Evolutionary conservation across 2,329 filamentous ascomycete genomes (phyloP), one percentile per base, ranked within the genome.

Genomic region (Chalaropsis ovoidea): DNA sequence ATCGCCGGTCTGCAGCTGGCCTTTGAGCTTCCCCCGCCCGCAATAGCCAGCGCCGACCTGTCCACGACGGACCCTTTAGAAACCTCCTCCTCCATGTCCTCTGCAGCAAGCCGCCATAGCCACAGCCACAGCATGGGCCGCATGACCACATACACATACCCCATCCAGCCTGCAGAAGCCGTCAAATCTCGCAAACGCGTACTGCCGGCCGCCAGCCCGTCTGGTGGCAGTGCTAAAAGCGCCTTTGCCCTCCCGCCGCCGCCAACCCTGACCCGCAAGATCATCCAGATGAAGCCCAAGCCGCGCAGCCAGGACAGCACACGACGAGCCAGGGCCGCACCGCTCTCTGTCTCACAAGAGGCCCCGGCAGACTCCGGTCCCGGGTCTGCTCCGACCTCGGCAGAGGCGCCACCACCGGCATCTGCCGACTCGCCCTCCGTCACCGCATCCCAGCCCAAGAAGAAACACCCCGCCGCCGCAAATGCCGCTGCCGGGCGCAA

Each of bases 271-370:
- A 89, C 90, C 52, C 87, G 93, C 71, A 97, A 95, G 78, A 97
- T 99, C 73, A 97, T 97, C 67, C 93, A 97, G 77, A 96, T 97
- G 92, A 96, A 95, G 76, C 93, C 83, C 65, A 69, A 73, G 43
- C 70, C 24, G 70, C 72, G 52, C 67, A 63, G 52, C 35, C 68
- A 58, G 45, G 42, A 42, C 42, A 61, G 45, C 22, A 45, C 24
- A 65, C 66, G 43, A 68, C 70, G 19, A 19, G 2, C 47, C 43
- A 41, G 43, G 31, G 27, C 62, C 35, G 27, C 17, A 22, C 6
- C 52, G 17, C 22, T 15, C 6, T 15, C 52, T 66, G 65, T 35
- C 10, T 24, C 52, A 62, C 62, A 73, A 70, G 24, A 7, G 17
- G 27, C 15, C 13, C 17, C 22, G 27, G 22, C 52, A 27, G 52